Evolutionary conservation across 2,329 filamentous ascomycete genomes (phyloP).

Genomic region (Polytolypa hystricis): DNA sequence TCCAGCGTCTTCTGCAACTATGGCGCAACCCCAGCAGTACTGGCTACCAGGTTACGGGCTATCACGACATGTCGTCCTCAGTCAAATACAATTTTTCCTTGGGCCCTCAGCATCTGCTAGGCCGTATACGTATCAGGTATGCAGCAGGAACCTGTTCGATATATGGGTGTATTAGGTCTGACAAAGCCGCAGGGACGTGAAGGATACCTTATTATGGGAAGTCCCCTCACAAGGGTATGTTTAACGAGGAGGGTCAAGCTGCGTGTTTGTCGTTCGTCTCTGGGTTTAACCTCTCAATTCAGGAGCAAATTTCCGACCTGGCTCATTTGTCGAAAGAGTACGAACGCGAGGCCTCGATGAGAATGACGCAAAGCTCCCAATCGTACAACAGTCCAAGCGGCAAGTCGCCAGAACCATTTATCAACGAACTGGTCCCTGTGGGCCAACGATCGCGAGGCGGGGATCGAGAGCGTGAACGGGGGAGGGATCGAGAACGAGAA

Average conservation of each 20-base stretch:
- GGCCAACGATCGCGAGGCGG: conserved; percentile 16
- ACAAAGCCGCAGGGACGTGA: conserved; percentile 32
- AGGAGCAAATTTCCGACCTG: conserved; percentile 42
- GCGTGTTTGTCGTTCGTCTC: too few species aligned
- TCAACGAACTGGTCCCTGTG: conserved; percentile 34
- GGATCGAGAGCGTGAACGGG: conserved; percentile 11
- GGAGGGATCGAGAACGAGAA: conserved; percentile 9
- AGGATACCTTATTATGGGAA: conserved; percentile 37
- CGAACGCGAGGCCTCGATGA: conserved; percentile 35
- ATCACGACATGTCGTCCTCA: conserved; percentile 39
- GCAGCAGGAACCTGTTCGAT: neutral
- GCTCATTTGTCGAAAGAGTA: conserved; percentile 37
- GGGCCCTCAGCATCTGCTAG: conserved; percentile 36
- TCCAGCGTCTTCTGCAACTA: conserved; percentile 11
- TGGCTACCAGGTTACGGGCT: conserved; percentile 39
- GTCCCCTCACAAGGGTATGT: conserved; percentile 35
- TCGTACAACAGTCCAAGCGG: conserved; percentile 11
- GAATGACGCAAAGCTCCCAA: conserved; percentile 24
- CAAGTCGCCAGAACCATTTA: conserved; percentile 26
- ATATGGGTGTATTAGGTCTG: conserved; percentile 14
- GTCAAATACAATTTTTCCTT: conserved; percentile 39
- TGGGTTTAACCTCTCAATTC: too few species aligned
- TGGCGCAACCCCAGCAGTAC: conserved; percentile 34
- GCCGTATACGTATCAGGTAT: conserved; percentile 39
- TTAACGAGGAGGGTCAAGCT: too few species aligned